These are phyloP conservation scores for Phytophthora pisi DNA, from an alignment of 352 stramenopile genomes.

Conservation along the genomic window DNA sequence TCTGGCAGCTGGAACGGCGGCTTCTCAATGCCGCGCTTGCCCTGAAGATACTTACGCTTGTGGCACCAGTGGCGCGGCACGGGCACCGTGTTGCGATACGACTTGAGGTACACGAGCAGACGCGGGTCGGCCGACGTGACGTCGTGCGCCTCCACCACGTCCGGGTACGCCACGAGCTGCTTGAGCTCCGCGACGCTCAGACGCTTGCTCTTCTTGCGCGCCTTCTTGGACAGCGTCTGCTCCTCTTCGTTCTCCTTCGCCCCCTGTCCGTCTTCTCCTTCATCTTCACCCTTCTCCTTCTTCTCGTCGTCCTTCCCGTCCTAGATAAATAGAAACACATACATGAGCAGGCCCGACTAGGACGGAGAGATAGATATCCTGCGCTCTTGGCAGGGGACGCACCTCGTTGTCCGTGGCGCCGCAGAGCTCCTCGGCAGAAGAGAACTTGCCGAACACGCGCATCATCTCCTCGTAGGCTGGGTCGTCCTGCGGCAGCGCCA, in stretches of 20 bases:
- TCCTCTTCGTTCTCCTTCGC: slow-evolving; percentile 42
- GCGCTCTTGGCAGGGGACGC: background rate
- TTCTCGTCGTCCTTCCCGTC: slow-evolving; percentile 37
- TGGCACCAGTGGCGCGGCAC: slow-evolving; percentile 98
- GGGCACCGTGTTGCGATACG: slow-evolving; percentile 95
- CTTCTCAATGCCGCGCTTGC: slow-evolving; percentile 97
- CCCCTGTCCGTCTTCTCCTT: slow-evolving; percentile 32
- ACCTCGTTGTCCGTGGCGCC: slow-evolving; percentile 59
- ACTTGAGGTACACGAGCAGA: slow-evolving; percentile 97
- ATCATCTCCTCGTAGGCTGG: slow-evolving; percentile 86
- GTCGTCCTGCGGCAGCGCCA: slow-evolving; percentile 65
- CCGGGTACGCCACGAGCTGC: slow-evolving; percentile 90
- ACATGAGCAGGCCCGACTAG: background rate
- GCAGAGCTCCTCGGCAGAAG: slow-evolving; percentile 81
- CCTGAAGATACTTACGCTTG: slow-evolving; percentile 99
- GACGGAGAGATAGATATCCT: too few relatives aligned
- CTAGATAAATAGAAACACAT: slow-evolving; percentile 20
- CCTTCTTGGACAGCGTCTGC: slow-evolving; percentile 87
- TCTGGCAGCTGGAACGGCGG: slow-evolving; percentile 94
- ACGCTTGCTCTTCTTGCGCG: slow-evolving; percentile 93
- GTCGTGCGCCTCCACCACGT: slow-evolving; percentile 97
- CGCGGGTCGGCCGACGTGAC: slow-evolving; percentile 95
- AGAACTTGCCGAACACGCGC: slow-evolving; percentile 89
- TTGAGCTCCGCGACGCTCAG: slow-evolving; percentile 97
- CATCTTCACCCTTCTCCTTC: slow-evolving; percentile 18